Base-by-base conservation (phyloP, 202 grass and related monocot species). In the Schoenoplectus tabernaemontani region DNA sequence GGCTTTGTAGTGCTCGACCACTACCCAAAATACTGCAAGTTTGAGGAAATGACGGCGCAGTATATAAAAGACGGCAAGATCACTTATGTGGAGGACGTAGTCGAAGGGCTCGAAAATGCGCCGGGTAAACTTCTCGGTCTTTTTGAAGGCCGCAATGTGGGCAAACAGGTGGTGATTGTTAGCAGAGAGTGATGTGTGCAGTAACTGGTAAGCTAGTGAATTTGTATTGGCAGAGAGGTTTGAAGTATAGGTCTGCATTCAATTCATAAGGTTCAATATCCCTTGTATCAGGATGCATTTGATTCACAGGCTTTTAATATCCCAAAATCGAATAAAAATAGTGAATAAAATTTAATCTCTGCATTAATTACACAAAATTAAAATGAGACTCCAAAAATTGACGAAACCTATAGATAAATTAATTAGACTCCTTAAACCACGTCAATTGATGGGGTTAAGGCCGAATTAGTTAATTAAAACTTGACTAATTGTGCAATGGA, bases 1-100 rank as follows among this genome's bases (percentile, higher is more conserved):
- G 87, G 85, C 12, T 82, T 90, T 17, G 0, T 81, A 3, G 73
- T 90, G 0, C 30, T 15, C 0, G 38, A 88, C 9, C 19, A 85
- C 74, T 88, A 2, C 0, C 3, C 56, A 2, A 0, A 19, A 3
- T 91, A 96, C 5, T 7, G 3, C 0, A 77, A 75, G 78, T 96
- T 93, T 5, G 86, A 90, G 78, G 66, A 90, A 38, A 71, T 84
- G 42, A 59, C 7, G 0, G 67, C 72, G n/a, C 36, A 73, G 13
- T 82, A 84, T 23, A 64, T 90, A 2, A 88, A 86, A 64, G 91
- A 88, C 42, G 84, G 75, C 0, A 90, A 81, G 81, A 51, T 93
- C 0, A 1, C 2, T n/a, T 88, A 83, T 5, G 38, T 90, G 0
- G 85, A 93, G 54, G 91, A 86, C 17, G 11, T 83, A 2, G 83